These are phyloP conservation scores for Tulasnella sp. DNA, from an alignment of 768 basidiomycete genomes.

Conservation along the genomic window DNA sequence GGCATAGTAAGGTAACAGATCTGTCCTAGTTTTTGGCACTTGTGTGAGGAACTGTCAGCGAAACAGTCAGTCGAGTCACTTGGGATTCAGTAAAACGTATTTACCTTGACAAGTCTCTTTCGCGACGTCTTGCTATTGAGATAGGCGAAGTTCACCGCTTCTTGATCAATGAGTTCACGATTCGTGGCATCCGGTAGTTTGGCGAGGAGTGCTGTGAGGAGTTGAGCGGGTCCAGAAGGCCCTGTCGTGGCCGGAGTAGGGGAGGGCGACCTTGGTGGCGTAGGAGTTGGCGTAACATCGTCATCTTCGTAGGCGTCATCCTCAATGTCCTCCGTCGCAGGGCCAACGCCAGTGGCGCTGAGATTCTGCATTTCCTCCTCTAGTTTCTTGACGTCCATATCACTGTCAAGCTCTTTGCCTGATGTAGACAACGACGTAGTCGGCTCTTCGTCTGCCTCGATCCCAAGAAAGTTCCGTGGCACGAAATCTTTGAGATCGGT, in stretches of 20 bases:
- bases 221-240: conserved; percentile 71
- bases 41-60: conserved; percentile 56
- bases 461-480: conserved; percentile 73
- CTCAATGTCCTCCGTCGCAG: conserved; percentile 7
- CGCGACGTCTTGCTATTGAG: conserved; percentile 94
- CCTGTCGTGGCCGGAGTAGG: conserved; percentile 17
- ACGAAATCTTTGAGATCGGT: conserved; percentile 87
- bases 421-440: background rate
- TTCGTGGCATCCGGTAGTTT: conserved; percentile 93
- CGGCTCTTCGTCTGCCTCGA: conserved; percentile 29
- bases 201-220: conserved; percentile 79
- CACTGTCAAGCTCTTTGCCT: conserved; percentile 41
- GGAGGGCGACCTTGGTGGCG: conserved; percentile 39
- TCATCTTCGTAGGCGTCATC: conserved; percentile 34
- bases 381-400: conserved; percentile 54
- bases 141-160: conserved; percentile 90
- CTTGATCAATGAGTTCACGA: conserved; percentile 77
- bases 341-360: conserved; percentile 1
- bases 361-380: conserved; percentile 58
- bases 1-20: conserved; percentile 87
- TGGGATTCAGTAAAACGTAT: background rate
- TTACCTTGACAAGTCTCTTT: conserved; percentile 77
- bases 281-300: conserved; percentile 34
- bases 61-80: conserved; percentile 2
- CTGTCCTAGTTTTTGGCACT: conserved; percentile 76